phyloP scores from a whole-genome alignment of 179 eudicot species.

The Beta macrorhiza region DNA sequence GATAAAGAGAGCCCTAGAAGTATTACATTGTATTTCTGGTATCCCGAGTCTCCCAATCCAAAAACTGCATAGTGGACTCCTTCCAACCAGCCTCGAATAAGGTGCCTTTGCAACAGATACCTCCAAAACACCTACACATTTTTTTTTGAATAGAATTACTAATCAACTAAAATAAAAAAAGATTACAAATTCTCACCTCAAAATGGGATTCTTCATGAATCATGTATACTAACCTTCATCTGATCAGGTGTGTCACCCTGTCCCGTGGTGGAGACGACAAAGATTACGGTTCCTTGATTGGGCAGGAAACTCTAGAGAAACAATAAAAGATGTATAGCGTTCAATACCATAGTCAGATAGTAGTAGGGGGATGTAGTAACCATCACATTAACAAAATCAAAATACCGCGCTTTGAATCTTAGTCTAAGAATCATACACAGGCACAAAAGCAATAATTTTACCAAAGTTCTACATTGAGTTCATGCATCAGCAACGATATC shows the following conservation, averaged over 20 bases:
- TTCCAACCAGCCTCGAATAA: conserved; percentile 60
- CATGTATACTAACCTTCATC: conserved; percentile 61
- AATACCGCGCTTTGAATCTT: not conserved
- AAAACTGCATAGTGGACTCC: conserved; percentile 83
- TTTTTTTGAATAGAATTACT: conserved; percentile 4
- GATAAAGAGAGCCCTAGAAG: conserved; percentile 41
- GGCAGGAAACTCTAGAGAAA: conserved; percentile 48
- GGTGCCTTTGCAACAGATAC: conserved; percentile 69
- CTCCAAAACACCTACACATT: conserved; percentile 78
- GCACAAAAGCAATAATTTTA: not conserved
- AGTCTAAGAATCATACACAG: not conserved
- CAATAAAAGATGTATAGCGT: not conserved
- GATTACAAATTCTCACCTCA: not conserved
- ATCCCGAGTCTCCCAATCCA: conserved; percentile 98
- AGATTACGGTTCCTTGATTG: conserved; percentile 49
- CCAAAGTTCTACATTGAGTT: not conserved
- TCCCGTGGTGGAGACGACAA: conserved; percentile 91
- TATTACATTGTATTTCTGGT: conserved; percentile 95
- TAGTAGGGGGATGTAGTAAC: not conserved
- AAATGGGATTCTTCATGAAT: not conserved
- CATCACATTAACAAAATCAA: not conserved
- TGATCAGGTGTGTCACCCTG: conserved; percentile 90
- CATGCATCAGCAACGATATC: not conserved
- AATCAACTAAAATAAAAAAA: conserved; percentile 3
- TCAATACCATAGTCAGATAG: not conserved